Conservation (phyloP, 352 stramenopile genomes). For the Pelagophyceae sp. region DNA sequence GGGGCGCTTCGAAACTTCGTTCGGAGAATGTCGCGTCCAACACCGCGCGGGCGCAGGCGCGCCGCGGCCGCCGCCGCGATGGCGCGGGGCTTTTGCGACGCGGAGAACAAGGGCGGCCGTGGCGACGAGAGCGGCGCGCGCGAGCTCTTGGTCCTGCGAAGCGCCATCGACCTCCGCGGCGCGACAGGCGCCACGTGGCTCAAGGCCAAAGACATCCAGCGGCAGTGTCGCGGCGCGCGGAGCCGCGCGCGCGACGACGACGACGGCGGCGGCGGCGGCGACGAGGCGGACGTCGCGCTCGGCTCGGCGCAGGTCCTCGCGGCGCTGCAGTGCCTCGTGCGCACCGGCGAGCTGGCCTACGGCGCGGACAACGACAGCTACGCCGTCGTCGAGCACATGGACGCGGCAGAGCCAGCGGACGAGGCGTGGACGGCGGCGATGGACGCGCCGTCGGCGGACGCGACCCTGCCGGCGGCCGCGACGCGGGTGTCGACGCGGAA, state of each 20-base stretch:
- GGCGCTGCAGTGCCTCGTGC: conserved; percentile 1
- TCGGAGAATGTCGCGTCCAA: neutral
- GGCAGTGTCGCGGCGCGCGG: neutral
- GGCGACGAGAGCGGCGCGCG: too few relatives aligned
- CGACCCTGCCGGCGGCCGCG: neutral
- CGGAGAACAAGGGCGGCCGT: neutral
- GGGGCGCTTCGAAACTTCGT: neutral
- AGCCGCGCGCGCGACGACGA: neutral
- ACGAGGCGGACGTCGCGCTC: neutral
- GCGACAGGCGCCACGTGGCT: neutral
- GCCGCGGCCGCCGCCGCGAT: conserved; percentile 2
- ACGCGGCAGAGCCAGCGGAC: neutral
- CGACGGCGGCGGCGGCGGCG: neutral
- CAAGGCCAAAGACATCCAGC: neutral
- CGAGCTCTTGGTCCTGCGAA: too few relatives aligned
- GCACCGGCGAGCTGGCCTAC: neutral
- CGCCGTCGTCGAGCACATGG: neutral
- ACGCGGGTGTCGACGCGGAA: too few relatives aligned
- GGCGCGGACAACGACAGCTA: neutral
- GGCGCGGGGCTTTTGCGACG: neutral
- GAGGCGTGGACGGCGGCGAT: neutral
- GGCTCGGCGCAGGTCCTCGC: neutral
- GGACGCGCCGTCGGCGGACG: neutral
- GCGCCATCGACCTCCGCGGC: neutral
- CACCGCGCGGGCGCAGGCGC: neutral